phyloP scores from a whole-genome alignment of 352 stramenopile genomes.

The Albugo candida region DNA sequence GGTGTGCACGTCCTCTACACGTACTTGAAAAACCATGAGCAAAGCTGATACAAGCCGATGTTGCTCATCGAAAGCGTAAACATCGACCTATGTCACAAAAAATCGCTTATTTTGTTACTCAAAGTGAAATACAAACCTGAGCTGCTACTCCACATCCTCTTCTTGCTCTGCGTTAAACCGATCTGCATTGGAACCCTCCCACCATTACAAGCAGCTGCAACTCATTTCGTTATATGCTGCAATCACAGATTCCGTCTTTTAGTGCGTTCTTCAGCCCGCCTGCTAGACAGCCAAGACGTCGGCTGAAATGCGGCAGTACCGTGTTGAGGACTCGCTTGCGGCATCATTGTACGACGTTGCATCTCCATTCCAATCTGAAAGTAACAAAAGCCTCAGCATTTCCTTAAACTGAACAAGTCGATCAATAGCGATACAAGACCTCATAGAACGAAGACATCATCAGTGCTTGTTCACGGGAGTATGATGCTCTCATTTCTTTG shows the following conservation, averaged over 20 bases:
- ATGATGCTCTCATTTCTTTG: constrained; percentile 56
- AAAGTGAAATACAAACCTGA: not conserved
- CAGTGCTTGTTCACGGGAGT: constrained; percentile 66
- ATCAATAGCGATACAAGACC: constrained; percentile 13
- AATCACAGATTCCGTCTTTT: constrained; percentile 48
- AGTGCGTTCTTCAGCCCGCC: constrained; percentile 65
- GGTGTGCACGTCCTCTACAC: constrained; percentile 75
- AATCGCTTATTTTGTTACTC: constrained; percentile 2
- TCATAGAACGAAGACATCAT: constrained; percentile 83
- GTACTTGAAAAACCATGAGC: constrained; percentile 61
- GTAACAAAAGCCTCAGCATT: not conserved
- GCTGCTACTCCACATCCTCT: not conserved
- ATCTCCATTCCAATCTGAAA: constrained; percentile 74
- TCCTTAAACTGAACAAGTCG: not conserved
- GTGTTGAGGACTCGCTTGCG: constrained; percentile 13
- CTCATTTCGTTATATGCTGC: too few relatives aligned
- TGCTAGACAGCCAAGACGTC: constrained; percentile 62
- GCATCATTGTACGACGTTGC: constrained; percentile 76
- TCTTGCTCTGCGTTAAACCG: too few relatives aligned
- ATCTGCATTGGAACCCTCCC: too few relatives aligned
- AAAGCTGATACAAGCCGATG: constrained; percentile 5
- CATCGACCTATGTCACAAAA: not conserved
- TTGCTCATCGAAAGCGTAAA: too few relatives aligned
- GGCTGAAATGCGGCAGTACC: constrained; percentile 18
- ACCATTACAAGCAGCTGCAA: too few relatives aligned